Evolutionary conservation across 2,329 filamentous ascomycete species (phyloP).

Genomic region (Pseudogymnoascus sp.): DNA sequence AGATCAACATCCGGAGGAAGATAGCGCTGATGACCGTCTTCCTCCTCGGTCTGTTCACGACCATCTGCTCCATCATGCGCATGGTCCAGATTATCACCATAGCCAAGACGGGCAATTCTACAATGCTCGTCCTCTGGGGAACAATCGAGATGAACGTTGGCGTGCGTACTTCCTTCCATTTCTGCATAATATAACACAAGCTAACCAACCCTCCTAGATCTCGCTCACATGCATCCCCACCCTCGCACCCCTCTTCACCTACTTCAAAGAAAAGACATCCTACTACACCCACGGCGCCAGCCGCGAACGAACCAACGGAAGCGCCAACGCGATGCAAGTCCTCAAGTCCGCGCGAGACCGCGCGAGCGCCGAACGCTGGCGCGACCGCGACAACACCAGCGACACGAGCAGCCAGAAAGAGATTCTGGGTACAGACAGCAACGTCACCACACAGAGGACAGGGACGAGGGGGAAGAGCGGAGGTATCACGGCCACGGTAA

Average conservation of each 20-base stretch:
- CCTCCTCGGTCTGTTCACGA: slow-evolving; percentile 47
- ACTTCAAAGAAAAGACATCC: slow-evolving; percentile 12
- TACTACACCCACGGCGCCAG: slow-evolving; percentile 7
- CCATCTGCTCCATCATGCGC: slow-evolving; percentile 46
- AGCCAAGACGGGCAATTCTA: slow-evolving; percentile 47
- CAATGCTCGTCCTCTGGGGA: slow-evolving; percentile 50
- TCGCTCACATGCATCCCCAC: slow-evolving; percentile 17
- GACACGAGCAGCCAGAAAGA: slow-evolving; percentile 11
- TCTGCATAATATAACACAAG: background rate
- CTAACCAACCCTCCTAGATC: slow-evolving; percentile 12
- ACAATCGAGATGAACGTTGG: slow-evolving; percentile 52
- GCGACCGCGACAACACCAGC: slow-evolving; percentile 10
- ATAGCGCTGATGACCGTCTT: slow-evolving; percentile 36
- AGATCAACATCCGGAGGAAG: slow-evolving; percentile 30
- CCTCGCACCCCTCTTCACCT: slow-evolving; percentile 14
- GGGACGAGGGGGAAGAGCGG: background rate
- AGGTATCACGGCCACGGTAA: slow-evolving; percentile 1
- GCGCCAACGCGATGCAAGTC: background rate
- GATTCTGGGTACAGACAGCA: background rate
- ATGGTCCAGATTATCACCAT: slow-evolving; percentile 45
- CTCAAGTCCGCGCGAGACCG: background rate
- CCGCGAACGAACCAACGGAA: background rate
- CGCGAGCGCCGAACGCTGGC: background rate
- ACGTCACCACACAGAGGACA: background rate
- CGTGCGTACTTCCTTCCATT: slow-evolving; percentile 30